Evolutionary conservation across 2,329 filamentous ascomycete genomes (phyloP).

Genomic region (Alternaria arborescens): DNA sequence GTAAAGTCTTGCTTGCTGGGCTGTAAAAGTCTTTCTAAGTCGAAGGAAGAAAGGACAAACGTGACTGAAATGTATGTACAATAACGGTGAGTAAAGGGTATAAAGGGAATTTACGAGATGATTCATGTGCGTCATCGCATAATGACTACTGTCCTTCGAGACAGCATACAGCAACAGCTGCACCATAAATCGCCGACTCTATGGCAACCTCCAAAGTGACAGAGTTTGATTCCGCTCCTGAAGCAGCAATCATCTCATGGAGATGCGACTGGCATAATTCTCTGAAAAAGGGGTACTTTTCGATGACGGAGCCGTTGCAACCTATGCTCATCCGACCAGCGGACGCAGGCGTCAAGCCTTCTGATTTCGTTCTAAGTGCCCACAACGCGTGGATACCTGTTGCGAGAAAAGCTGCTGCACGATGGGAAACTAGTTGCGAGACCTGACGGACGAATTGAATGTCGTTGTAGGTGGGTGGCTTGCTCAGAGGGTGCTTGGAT

Average conservation of each 20-base stretch:
- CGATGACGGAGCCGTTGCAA: conserved; percentile 81
- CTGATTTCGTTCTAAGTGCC: conserved; percentile 61
- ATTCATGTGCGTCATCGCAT: not conserved
- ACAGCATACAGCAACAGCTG: conserved; percentile 69
- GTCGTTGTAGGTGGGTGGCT: conserved; percentile 58
- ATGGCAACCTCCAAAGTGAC: conserved; percentile 73
- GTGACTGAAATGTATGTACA: conserved; percentile 17
- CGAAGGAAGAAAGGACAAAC: not conserved
- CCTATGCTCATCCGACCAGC: conserved; percentile 63
- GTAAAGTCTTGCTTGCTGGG: conserved; percentile 1
- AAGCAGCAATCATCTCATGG: conserved; percentile 62
- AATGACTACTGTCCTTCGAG: conserved; percentile 39
- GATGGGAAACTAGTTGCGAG: conserved; percentile 63
- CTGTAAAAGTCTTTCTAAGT: conserved; percentile 5
- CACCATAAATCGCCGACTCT: conserved; percentile 78
- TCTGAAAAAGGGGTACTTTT: conserved; percentile 77
- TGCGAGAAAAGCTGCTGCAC: conserved; percentile 69
- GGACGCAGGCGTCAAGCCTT: conserved; percentile 51
- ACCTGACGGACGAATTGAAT: conserved; percentile 64
- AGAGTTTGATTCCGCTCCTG: conserved; percentile 50
- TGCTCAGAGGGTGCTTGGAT: conserved; percentile 60
- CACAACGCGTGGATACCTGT: conserved; percentile 70
- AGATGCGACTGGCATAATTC: conserved; percentile 69
- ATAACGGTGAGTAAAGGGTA: conserved; percentile 17
- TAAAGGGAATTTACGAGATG: not conserved